Evolutionary conservation across 139 green algal genomes (phyloP).

Genomic region (Closterium sp.): DNA sequence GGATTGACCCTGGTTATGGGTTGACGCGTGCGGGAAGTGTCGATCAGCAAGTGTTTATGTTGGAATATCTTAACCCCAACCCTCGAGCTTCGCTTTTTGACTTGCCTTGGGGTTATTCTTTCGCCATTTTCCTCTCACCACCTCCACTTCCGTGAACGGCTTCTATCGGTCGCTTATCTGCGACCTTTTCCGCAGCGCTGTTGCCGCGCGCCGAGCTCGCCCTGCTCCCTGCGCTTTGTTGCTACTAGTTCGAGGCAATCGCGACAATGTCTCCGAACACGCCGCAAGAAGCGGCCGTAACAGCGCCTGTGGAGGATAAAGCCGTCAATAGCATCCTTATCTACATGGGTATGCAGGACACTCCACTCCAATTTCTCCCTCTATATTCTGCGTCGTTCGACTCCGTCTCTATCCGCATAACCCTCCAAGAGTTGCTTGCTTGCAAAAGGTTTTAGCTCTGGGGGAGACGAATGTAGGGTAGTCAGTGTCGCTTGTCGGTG

Average conservation of each 20-base stretch:
- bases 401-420: too few relatives aligned
- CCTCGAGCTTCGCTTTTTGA: not conserved
- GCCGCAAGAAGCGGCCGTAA: not conserved
- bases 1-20: too few relatives aligned
- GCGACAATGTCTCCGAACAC: not conserved
- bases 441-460: not conserved
- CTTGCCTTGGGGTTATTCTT: not conserved
- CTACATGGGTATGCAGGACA: not conserved
- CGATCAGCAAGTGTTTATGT: too few relatives aligned
- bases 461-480: not conserved
- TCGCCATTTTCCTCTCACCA: not conserved
- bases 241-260: not conserved
- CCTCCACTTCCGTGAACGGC: not conserved
- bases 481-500: not conserved
- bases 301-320: not conserved
- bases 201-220: not conserved
- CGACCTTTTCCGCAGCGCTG: not conserved
- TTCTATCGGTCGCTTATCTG: not conserved
- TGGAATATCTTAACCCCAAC: too few relatives aligned
- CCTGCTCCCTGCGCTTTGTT: not conserved
- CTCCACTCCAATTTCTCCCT: not conserved
- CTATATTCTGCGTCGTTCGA: too few relatives aligned
- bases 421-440: not conserved
- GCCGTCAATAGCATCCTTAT: not conserved
- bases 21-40: too few relatives aligned